A percentile compares a stretch with the other conserved stretches of the same genome.
Conservation (phyloP, 2,329 filamentous ascomycete genomes). For the Fusarium sp. region DNA sequence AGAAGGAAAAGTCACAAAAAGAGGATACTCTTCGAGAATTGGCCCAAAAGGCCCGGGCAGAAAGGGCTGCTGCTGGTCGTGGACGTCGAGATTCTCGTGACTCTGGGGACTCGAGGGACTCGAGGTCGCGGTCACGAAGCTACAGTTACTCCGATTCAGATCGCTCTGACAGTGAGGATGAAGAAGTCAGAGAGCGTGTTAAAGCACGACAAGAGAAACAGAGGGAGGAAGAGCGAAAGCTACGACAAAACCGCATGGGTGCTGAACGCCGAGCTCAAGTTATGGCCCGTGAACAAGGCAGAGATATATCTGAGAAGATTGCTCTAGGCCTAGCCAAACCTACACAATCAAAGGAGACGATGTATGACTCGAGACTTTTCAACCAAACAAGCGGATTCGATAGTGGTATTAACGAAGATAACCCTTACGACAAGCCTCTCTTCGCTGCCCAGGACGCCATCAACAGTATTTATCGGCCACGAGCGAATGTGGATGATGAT, state of each 20-base stretch:
- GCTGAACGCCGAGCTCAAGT: constrained; percentile 90
- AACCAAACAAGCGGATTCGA: constrained; percentile 94
- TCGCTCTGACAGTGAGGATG: constrained; percentile 68
- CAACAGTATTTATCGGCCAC: constrained; percentile 90
- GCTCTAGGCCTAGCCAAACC: constrained; percentile 94
- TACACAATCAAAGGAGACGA: constrained; percentile 88
- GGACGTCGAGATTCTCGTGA: constrained; percentile 53
- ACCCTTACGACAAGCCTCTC: constrained; percentile 95
- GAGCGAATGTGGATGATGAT: constrained; percentile 78
- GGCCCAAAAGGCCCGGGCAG: constrained; percentile 91
- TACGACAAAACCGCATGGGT: constrained; percentile 95
- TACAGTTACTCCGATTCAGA: constrained; percentile 65
- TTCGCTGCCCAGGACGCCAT: constrained; percentile 97
- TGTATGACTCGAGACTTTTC: constrained; percentile 97
- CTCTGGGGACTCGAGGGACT: constrained; percentile 54
- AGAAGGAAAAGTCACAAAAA: constrained; percentile 95
- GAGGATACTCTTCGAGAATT: constrained; percentile 90
- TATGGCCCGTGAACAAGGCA: constrained; percentile 93
- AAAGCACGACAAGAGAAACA: constrained; percentile 80
- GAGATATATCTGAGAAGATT: constrained; percentile 97
- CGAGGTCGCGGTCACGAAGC: constrained; percentile 56
- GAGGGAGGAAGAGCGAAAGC: constrained; percentile 86
- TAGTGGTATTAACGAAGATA: constrained; percentile 95
- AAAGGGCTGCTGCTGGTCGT: constrained; percentile 68
- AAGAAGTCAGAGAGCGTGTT: constrained; percentile 79